These are phyloP conservation scores for Warburgia ugandensis DNA, from an alignment of 164 flowering plant species.

Conservation along the genomic window DNA sequence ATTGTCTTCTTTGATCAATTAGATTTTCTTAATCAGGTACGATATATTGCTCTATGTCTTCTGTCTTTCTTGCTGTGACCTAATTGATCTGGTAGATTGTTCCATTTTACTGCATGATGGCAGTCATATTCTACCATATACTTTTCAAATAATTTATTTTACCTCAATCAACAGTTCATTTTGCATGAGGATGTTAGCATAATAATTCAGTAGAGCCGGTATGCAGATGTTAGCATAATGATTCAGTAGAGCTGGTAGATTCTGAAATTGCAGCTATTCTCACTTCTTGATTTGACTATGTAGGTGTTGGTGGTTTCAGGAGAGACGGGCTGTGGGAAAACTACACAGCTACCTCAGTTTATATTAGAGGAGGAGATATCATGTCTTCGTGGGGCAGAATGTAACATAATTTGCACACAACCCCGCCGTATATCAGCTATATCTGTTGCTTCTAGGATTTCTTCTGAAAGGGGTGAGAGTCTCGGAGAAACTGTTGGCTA, in stretches of 20 bases:
- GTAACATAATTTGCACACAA: constrained; percentile 92
- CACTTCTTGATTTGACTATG: constrained; percentile 8
- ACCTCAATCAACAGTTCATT: too few relatives aligned
- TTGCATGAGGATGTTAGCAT: too few relatives aligned
- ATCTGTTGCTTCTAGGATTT: constrained; percentile 83
- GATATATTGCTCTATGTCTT: not conserved
- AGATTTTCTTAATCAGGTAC: not conserved
- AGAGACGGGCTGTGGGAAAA: constrained; percentile 99
- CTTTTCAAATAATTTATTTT: too few relatives aligned
- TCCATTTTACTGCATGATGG: not conserved
- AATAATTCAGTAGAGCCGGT: too few relatives aligned
- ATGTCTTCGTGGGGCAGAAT: constrained; percentile 65
- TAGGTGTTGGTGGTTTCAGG: constrained; percentile 94
- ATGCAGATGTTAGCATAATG: too few relatives aligned
- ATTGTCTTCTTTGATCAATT: not conserved
- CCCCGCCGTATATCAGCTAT: constrained; percentile 98
- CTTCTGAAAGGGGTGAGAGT: constrained; percentile 82
- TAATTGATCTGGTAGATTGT: not conserved
- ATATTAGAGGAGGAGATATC: constrained; percentile 84
- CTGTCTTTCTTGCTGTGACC: not conserved
- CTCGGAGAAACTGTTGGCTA: constrained; percentile 95
- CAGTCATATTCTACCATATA: too few relatives aligned
- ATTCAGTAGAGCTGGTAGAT: not conserved
- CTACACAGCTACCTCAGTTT: constrained; percentile 93
- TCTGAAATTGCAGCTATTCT: not conserved